Conservation (phyloP, 768 basidiomycete species). For the Leccinum truebloodii region DNA sequence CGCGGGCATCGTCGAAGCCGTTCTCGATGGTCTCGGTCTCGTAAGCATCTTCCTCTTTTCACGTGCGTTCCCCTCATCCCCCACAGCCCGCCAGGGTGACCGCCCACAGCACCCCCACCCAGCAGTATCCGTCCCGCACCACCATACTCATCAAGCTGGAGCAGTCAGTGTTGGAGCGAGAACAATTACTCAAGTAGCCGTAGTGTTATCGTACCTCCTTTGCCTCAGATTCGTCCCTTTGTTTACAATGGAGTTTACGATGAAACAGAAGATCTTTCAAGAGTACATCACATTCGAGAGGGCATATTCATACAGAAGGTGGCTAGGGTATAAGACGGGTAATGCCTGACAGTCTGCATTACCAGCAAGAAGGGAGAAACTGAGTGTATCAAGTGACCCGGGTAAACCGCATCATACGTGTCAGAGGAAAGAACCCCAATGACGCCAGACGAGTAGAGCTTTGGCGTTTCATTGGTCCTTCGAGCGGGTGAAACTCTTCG, state of each 20-base stretch:
- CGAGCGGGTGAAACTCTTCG: neutral
- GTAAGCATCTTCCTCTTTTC: conserved; percentile 50
- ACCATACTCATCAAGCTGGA: conserved; percentile 99
- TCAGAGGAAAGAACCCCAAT: neutral
- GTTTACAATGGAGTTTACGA: too few relatives aligned
- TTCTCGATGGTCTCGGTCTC: conserved; percentile 90
- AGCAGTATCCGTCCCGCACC: conserved; percentile 78
- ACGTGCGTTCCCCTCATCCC: conserved; percentile 11
- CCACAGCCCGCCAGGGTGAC: conserved; percentile 92
- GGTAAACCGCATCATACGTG: neutral
- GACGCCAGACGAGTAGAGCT: conserved; percentile 4
- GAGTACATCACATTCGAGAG: too few relatives aligned
- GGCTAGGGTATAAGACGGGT: too few relatives aligned
- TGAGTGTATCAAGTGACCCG: neutral
- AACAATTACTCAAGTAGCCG: conserved; percentile 45
- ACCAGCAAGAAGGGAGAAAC: too few relatives aligned
- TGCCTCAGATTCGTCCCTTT: too few relatives aligned
- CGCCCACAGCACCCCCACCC: conserved; percentile 87
- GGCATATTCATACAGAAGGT: too few relatives aligned
- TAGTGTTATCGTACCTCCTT: neutral
- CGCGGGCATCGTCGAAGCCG: conserved; percentile 96
- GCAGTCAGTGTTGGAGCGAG: conserved; percentile 88
- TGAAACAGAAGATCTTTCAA: too few relatives aligned
- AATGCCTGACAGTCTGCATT: too few relatives aligned
- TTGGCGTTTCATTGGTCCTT: conserved; percentile 14